Percentiles rank a stretch among this genome's conserved stretches.
Evolutionary conservation across 495 filamentous ascomycete genomes (phyloP).

Genomic region (Beverwykella pulmonaria): DNA sequence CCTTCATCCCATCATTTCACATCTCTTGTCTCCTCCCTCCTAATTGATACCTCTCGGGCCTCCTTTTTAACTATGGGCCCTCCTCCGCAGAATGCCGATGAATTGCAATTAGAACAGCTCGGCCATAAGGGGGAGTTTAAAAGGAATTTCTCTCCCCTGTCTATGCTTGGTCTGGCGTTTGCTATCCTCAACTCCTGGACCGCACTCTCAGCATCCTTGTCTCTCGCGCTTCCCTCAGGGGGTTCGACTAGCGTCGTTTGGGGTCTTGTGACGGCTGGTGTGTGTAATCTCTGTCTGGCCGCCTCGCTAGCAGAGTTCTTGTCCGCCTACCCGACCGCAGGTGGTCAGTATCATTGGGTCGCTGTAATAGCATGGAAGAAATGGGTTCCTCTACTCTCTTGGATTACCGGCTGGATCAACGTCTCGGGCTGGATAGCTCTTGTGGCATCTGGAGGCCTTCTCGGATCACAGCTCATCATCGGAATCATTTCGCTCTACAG

Average conservation of each 20-base stretch:
- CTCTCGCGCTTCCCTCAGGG: conserved; percentile 56
- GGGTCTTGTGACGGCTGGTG: conserved; percentile 68
- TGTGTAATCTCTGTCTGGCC: conserved; percentile 73
- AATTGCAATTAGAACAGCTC: conserved; percentile 45
- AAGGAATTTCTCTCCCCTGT: conserved; percentile 53
- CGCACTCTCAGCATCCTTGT: conserved; percentile 57
- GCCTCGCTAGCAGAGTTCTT: conserved; percentile 73
- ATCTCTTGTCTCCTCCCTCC: background rate
- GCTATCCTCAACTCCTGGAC: conserved; percentile 65
- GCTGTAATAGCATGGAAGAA: conserved; percentile 62
- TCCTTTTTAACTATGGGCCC: conserved; percentile 28
- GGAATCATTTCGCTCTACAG: conserved; percentile 52
- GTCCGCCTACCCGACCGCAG: conserved; percentile 66
- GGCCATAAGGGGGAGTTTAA: conserved; percentile 46
- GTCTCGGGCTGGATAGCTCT: conserved; percentile 68
- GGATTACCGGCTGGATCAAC: conserved; percentile 77
- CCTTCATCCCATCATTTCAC: background rate
- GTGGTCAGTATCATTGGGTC: conserved; percentile 74
- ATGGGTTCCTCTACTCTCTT: conserved; percentile 66
- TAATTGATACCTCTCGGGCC: background rate
- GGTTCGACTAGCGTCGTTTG: conserved; percentile 59
- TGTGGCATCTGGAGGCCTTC: conserved; percentile 44
- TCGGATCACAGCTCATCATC: conserved; percentile 52
- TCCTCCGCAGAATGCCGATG: conserved; percentile 38
- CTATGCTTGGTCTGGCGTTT: conserved; percentile 63